These are phyloP conservation scores for Quercus engelmannii DNA, from an alignment of 306 rosid species.

Conservation along the genomic window DNA sequence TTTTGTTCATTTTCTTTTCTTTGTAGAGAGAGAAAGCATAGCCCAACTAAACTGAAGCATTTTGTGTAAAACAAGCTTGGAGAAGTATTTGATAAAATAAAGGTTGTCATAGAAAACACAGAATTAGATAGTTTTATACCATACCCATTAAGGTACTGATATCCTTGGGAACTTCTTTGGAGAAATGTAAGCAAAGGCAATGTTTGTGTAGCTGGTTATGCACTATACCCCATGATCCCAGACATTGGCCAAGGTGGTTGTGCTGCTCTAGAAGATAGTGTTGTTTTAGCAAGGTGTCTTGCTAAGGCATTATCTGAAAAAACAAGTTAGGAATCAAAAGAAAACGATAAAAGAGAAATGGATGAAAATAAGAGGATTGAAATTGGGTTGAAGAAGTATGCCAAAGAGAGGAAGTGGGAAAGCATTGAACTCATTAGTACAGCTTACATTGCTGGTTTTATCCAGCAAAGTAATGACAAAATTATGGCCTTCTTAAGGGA, in stretches of 20 bases:
- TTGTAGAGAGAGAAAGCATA: conserved; percentile 36
- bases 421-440: conserved; percentile 41
- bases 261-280: conserved; percentile 57
- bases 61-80: conserved; percentile 48
- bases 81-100: conserved; percentile 36
- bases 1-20: not conserved
- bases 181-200: too few species aligned
- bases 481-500: conserved; percentile 42
- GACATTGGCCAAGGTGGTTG: conserved; percentile 69
- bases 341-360: conserved; percentile 1
- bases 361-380: conserved; percentile 39
- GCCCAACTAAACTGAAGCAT: conserved; percentile 42
- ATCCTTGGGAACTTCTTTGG: too few species aligned
- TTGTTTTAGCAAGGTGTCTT: conserved; percentile 63
- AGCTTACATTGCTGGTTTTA: conserved; percentile 44
- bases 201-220: too few species aligned
- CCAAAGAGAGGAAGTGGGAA: conserved; percentile 62
- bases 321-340: not conserved
- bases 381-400: conserved; percentile 53
- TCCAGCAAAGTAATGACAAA: conserved; percentile 36
- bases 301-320: conserved; percentile 40
- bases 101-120: conserved; percentile 40
- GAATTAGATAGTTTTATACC: conserved; percentile 22
- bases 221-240: conserved; percentile 36
- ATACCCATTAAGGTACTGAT: too few species aligned